Evolutionary conservation across 2,329 filamentous ascomycete species (phyloP), one percentile per base, ranked within the genome.

Genomic region (Scedosporium apiospermum): DNA sequence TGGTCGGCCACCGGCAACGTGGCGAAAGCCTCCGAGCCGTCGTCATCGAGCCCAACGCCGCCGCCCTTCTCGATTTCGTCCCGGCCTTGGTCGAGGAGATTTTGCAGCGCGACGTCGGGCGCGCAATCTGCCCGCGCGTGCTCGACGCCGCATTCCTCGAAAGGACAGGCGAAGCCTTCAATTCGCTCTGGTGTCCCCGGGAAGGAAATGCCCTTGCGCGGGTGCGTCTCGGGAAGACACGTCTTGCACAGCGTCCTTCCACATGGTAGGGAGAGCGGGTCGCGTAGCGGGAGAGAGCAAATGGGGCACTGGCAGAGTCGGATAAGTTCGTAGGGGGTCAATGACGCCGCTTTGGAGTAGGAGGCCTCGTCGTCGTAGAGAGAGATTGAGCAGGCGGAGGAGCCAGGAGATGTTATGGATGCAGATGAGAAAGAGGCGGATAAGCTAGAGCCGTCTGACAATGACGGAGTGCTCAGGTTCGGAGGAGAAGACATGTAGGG

Each of bases 121-220:
- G 82, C 84, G 73, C 90, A 96, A 69, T 96, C 92, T 3, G 82
- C 88, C 18, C 88, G 70, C 0, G 91, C 87, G 75, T 96, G 93
- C 63, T 92, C 88, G 64, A 80, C 81, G 14, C 73, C 75, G 68
- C 91, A 96, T 2, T 80, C 79, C 7, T 72, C 64, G 65, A 91
- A 88, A 0, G 89, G 89, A 70, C 93, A 97, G n/a, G 72, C 75
- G 68, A 96, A 90, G 0, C 88, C 90, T 67, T 85, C 79, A 49
- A 85, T 77, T 46, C 91, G 83, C 51, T 83, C 85, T 6, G 86
- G 82, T 1, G 81, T 81, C 16, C 85, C 85, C 0, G 91, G 91
- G 72, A 93, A 96, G 1, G 90, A 88, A 63, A 96, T 89, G 65
- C 90, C 85, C 58, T 78, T 77, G 55, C 91, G 83, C 16, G 80